Evolutionary conservation across 495 filamentous ascomycete genomes (phyloP).

Genomic region (Stereocaulon alpinum): DNA sequence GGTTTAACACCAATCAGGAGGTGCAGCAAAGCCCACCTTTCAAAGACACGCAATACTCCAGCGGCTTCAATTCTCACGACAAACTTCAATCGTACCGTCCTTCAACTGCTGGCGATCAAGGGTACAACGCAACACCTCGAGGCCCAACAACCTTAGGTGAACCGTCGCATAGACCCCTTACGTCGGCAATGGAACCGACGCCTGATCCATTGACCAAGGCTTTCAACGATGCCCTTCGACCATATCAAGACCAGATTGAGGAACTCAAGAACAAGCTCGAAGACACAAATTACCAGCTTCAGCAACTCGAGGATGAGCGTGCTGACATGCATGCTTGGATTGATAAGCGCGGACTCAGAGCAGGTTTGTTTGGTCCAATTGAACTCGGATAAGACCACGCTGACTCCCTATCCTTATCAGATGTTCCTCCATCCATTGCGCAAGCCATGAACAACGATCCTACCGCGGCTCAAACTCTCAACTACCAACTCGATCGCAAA

Average conservation of each 20-base stretch:
- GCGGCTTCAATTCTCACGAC: slow-evolving; percentile 22
- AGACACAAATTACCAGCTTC: slow-evolving; percentile 33
- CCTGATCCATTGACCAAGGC: slow-evolving; percentile 39
- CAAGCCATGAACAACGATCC: slow-evolving; percentile 37
- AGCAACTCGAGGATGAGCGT: slow-evolving; percentile 36
- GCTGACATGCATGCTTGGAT: slow-evolving; percentile 41
- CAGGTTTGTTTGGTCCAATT: slow-evolving; percentile 28
- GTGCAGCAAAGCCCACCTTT: slow-evolving; percentile 18
- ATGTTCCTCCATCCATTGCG: slow-evolving; percentile 41
- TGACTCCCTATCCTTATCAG: slow-evolving; percentile 9
- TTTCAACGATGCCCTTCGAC: slow-evolving; percentile 39
- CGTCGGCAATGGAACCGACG: slow-evolving; percentile 22
- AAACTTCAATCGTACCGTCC: slow-evolving; percentile 23
- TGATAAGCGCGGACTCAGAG: slow-evolving; percentile 40
- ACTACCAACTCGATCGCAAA: slow-evolving; percentile 44
- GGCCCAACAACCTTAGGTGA: slow-evolving; percentile 13
- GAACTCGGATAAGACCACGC: neutral
- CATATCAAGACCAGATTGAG: slow-evolving; percentile 38
- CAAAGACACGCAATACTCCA: slow-evolving; percentile 26
- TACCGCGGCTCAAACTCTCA: slow-evolving; percentile 34
- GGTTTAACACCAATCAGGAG: slow-evolving; percentile 9
- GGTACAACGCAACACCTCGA: slow-evolving; percentile 15
- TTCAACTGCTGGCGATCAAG: slow-evolving; percentile 19
- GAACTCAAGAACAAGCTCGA: slow-evolving; percentile 34
- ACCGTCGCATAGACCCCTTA: slow-evolving; percentile 5